phyloP scores from a whole-genome alignment of 2,329 filamentous ascomycete genomes.

The Septoria petroselini region DNA sequence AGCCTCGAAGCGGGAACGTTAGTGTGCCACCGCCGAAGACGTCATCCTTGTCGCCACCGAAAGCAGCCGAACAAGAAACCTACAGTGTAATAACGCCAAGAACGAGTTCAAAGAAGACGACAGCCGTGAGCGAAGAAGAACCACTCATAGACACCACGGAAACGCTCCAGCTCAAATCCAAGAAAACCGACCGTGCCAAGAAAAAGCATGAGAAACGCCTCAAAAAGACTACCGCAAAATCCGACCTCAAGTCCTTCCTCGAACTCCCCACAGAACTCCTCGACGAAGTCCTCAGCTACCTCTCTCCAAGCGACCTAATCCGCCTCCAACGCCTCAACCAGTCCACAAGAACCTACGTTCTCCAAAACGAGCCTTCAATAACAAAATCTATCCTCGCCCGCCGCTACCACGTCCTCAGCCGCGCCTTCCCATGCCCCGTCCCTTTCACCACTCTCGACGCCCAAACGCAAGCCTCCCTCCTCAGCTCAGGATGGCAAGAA shows the following conservation, averaged over 20 bases:
- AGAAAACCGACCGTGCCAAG: conserved; percentile 50
- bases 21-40: not conserved
- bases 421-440: conserved; percentile 53
- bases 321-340: conserved; percentile 46
- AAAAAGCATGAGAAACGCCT: conserved; percentile 39
- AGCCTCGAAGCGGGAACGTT: not conserved
- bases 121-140: conserved; percentile 40
- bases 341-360: conserved; percentile 46
- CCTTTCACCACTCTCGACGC: conserved; percentile 40
- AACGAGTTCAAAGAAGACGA: conserved; percentile 8
- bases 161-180: conserved; percentile 50
- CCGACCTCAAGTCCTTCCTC: conserved; percentile 40
- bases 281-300: conserved; percentile 46
- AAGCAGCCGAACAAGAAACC: conserved; percentile 8
- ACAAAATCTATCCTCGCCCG: conserved; percentile 44
- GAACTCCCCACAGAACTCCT: conserved; percentile 55
- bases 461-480: conserved; percentile 39
- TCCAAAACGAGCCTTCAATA: conserved; percentile 45
- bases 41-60: not conserved
- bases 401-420: conserved; percentile 52
- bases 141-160: conserved; percentile 52
- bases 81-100: conserved; percentile 18
- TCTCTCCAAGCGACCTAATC: conserved; percentile 53
- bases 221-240: conserved; percentile 36
- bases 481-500: conserved; percentile 44